Conservation (phyloP, 352 stramenopile species). For the Phytopythium kandeliae region DNA sequence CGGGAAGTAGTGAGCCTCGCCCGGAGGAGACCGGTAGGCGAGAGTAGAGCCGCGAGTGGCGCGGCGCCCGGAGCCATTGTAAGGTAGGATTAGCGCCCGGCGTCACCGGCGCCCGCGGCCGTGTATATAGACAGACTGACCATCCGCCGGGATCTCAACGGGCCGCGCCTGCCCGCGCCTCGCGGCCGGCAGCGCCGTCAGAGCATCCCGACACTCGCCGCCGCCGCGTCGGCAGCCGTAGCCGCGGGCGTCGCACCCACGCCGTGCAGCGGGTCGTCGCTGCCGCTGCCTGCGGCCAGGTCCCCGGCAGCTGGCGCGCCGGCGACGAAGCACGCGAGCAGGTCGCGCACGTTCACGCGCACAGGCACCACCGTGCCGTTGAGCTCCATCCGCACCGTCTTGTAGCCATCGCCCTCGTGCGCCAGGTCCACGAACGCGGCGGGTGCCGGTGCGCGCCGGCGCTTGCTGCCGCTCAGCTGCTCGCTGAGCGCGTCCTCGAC, state of each 20-base stretch:
- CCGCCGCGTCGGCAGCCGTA: not conserved
- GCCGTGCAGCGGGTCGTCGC: slow-evolving; percentile 1
- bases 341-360: slow-evolving; percentile 63
- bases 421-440: not conserved
- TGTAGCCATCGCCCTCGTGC: slow-evolving; percentile 31
- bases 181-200: no score
- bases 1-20: no score
- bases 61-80: not conserved
- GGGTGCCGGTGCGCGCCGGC: not conserved
- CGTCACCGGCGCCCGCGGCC: not conserved
- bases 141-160: no score
- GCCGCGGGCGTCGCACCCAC: not conserved
- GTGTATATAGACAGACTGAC: slow-evolving; percentile 3
- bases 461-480: slow-evolving; percentile 4
- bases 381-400: slow-evolving; percentile 62
- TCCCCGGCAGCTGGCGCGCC: slow-evolving; percentile 10
- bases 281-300: not conserved
- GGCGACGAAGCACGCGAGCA: slow-evolving; percentile 36
- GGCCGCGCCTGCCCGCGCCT: no score
- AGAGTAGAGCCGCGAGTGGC: slow-evolving; percentile 6
- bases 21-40: no score
- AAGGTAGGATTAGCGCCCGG: slow-evolving; percentile 4
- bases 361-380: slow-evolving; percentile 65
- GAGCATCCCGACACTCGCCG: not conserved
- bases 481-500: not conserved